Conservation (phyloP, 1,284 basidiomycete species). For the Ganoderma resinaceum region DNA sequence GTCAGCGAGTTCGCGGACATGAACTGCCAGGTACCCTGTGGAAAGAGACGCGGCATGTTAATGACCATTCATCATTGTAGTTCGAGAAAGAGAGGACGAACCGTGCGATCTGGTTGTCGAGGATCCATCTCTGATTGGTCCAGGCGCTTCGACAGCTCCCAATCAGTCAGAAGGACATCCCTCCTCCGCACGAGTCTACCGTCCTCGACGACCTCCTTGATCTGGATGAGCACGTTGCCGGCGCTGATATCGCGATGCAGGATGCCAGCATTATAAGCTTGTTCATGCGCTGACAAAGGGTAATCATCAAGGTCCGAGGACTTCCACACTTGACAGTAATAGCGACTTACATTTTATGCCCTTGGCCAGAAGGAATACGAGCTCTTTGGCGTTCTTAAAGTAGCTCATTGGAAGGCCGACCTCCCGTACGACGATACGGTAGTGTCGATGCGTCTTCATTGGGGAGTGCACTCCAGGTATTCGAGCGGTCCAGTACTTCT, state of each 20-base stretch:
- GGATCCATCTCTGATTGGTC: not conserved
- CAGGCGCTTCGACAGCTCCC: slow-evolving; percentile 22
- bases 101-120: slow-evolving; percentile 17
- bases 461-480: not conserved
- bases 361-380: not conserved
- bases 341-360: not conserved
- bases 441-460: slow-evolving; percentile 18
- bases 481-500: slow-evolving; percentile 6
- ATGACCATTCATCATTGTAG: not conserved
- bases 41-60: not conserved
- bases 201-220: not conserved
- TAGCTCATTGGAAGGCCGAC: slow-evolving; percentile 26
- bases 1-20: slow-evolving; percentile 12
- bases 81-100: not conserved
- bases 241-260: slow-evolving; percentile 25
- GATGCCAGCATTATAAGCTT: slow-evolving; percentile 12
- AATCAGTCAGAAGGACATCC: slow-evolving; percentile 17
- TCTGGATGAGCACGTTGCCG: slow-evolving; percentile 19
- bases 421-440: slow-evolving; percentile 30
- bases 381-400: slow-evolving; percentile 5
- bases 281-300: slow-evolving; percentile 14
- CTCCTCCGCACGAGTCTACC: not conserved
- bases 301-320: not conserved
- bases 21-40: slow-evolving; percentile 30
- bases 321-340: not conserved